Conservation (phyloP, 352 stramenopile genomes). For the Globisporangium canariense region DNA sequence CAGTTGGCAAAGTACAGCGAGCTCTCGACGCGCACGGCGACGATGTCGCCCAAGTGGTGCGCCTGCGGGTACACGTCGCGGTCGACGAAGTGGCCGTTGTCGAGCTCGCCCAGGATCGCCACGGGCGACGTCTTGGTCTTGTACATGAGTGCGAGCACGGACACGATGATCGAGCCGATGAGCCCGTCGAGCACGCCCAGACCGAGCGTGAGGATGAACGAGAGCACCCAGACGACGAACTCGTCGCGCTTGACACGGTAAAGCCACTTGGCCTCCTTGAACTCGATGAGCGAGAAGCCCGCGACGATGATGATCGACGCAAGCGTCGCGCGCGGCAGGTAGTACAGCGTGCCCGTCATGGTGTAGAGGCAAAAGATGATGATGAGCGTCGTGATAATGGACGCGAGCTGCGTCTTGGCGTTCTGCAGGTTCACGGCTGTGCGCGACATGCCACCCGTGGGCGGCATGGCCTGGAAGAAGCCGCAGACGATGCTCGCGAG, state of each 20-base stretch:
- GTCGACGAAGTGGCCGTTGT: slow-evolving; percentile 38
- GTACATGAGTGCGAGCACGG: slow-evolving; percentile 50
- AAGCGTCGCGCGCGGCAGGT: slow-evolving; percentile 74
- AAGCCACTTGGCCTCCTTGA: slow-evolving; percentile 81
- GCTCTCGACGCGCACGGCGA: slow-evolving; percentile 46
- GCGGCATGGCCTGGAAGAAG: slow-evolving; percentile 84
- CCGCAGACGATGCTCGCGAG: slow-evolving; percentile 76
- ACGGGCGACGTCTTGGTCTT: slow-evolving; percentile 45
- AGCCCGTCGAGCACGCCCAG: slow-evolving; percentile 48
- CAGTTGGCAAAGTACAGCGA: slow-evolving; percentile 65
- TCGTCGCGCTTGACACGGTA: slow-evolving; percentile 57
- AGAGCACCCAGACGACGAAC: slow-evolving; percentile 48
- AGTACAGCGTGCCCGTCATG: slow-evolving; percentile 81
- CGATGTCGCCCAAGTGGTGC: slow-evolving; percentile 22
- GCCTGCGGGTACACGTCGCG: slow-evolving; percentile 25
- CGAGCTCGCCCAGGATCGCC: slow-evolving; percentile 34
- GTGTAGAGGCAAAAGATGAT: slow-evolving; percentile 83
- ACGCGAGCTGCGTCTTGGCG: slow-evolving; percentile 77
- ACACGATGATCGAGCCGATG: slow-evolving; percentile 50
- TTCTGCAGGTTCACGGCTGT: slow-evolving; percentile 89
- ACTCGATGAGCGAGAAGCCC: slow-evolving; percentile 86
- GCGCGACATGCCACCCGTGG: slow-evolving; percentile 75
- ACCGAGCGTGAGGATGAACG: slow-evolving; percentile 48
- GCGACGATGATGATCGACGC: slow-evolving; percentile 89
- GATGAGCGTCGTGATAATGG: slow-evolving; percentile 76